Conservation (phyloP, 108 stramenopile species). For the Discostella pseudostelligera region DNA sequence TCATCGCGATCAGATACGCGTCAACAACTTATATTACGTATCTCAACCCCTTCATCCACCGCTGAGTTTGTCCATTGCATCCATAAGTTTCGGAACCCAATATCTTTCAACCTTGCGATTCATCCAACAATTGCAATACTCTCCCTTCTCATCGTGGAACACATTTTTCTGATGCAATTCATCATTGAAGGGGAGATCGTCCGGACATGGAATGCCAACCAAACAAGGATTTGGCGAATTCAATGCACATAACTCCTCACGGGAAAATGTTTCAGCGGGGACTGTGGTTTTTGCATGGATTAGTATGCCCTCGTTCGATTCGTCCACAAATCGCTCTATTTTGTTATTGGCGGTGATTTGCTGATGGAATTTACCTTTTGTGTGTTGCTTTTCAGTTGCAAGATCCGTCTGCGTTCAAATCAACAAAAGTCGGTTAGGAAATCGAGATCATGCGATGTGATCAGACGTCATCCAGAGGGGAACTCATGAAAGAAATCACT, state of each 20-base stretch:
- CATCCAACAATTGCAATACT: constrained; percentile 68
- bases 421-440: background rate
- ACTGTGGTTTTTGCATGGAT: constrained; percentile 57
- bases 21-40: background rate
- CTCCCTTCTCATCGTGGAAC: constrained; percentile 53
- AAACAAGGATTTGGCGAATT: constrained; percentile 42
- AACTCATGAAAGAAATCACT: constrained; percentile 3
- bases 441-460: background rate
- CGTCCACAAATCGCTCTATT: constrained; percentile 48
- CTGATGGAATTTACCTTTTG: constrained; percentile 30
- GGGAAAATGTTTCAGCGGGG: constrained; percentile 56
- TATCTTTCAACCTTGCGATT: constrained; percentile 50
- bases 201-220: constrained; percentile 58
- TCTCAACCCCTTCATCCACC: background rate
- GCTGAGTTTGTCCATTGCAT: constrained; percentile 29
- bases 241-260: constrained; percentile 44
- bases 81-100: constrained; percentile 48
- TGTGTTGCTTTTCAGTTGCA: constrained; percentile 46
- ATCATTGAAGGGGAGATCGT: constrained; percentile 49
- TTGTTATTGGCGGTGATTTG: constrained; percentile 33
- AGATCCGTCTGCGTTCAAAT: constrained; percentile 31
- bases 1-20: too few relatives aligned
- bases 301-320: constrained; percentile 46
- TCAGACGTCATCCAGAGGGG: background rate
- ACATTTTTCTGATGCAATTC: constrained; percentile 51